Evolutionary conservation across 2,329 filamentous ascomycete species (phyloP).

Genomic region (Microsporum audouinii): DNA sequence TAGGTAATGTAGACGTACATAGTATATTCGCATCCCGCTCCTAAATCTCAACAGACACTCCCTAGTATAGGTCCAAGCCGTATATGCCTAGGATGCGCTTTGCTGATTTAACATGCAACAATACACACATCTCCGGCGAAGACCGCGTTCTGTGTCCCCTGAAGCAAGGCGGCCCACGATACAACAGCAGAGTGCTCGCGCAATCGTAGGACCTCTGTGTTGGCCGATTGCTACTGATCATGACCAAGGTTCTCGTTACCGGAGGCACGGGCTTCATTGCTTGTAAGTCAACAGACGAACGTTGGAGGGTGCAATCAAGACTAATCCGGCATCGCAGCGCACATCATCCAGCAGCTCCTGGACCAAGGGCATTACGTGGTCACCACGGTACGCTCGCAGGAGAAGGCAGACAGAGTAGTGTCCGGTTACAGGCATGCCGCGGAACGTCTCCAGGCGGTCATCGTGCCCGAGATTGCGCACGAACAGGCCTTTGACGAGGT

Average conservation of each 20-base stretch:
- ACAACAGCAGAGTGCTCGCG: too few species aligned
- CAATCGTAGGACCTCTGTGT: not conserved
- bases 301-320: not conserved
- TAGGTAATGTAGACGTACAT: too few species aligned
- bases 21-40: too few species aligned
- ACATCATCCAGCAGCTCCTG: slow-evolving; percentile 15
- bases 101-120: too few species aligned
- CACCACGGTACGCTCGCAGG: slow-evolving; percentile 8
- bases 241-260: slow-evolving; percentile 8
- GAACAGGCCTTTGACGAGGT: slow-evolving; percentile 28
- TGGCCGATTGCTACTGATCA: not conserved
- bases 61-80: too few species aligned
- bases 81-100: too few species aligned
- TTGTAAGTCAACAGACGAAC: not conserved
- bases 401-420: slow-evolving; percentile 25
- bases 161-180: too few species aligned
- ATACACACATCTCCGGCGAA: too few species aligned
- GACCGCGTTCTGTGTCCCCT: too few species aligned
- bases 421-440: slow-evolving; percentile 28
- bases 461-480: slow-evolving; percentile 34
- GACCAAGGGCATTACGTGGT: slow-evolving; percentile 12
- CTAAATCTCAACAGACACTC: too few species aligned
- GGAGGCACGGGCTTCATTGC: slow-evolving; percentile 22
- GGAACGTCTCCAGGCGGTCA: slow-evolving; percentile 32
- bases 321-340: slow-evolving; percentile 10